Percentiles rank a stretch among this genome's conserved stretches.
These are phyloP conservation scores for Collybiopsis confluens DNA, from an alignment of 768 basidiomycete genomes.

Conservation along the genomic window DNA sequence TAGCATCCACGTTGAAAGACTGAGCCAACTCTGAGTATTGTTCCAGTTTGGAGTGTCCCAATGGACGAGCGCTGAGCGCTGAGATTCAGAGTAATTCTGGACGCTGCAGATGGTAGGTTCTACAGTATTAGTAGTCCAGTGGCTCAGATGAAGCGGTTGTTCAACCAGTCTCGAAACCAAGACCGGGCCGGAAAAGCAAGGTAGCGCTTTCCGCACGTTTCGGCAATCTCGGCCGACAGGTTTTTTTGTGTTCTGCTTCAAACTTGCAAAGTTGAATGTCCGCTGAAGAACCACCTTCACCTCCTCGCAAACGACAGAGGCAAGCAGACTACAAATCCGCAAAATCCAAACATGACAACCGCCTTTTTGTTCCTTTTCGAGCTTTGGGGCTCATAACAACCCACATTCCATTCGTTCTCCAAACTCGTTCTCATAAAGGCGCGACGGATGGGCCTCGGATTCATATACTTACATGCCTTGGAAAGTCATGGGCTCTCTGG, in stretches of 20 bases:
- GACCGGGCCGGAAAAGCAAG: too few relatives aligned
- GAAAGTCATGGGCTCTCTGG: slow-evolving; percentile 92
- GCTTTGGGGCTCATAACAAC: slow-evolving; percentile 95
- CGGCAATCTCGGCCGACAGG: too few relatives aligned
- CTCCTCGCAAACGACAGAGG: slow-evolving; percentile 51
- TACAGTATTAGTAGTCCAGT: too few relatives aligned
- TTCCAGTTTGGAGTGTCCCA: too few relatives aligned
- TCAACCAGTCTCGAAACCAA: too few relatives aligned
- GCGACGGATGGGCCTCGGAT: slow-evolving; percentile 79
- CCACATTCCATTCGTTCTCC: slow-evolving; percentile 82
- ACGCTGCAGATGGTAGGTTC: too few relatives aligned
- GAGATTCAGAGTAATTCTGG: too few relatives aligned
- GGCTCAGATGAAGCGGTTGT: too few relatives aligned
- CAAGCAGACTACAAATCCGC: slow-evolving; percentile 23
- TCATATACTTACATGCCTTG: slow-evolving; percentile 83
- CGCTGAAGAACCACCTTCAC: slow-evolving; percentile 21
- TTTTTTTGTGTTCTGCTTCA: not conserved
- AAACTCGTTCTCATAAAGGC: slow-evolving; percentile 81
- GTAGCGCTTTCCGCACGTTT: too few relatives aligned
- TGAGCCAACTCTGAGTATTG: too few relatives aligned
- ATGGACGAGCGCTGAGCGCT: too few relatives aligned
- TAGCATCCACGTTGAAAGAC: too few relatives aligned
- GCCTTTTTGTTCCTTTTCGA: slow-evolving; percentile 89
- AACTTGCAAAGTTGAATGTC: not conserved
- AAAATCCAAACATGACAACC: slow-evolving; percentile 29